Percentiles rank a stretch among this genome's conserved stretches.
phyloP scores from a whole-genome alignment of 139 green algal species.

The Mesotaenium endlicherianum region DNA sequence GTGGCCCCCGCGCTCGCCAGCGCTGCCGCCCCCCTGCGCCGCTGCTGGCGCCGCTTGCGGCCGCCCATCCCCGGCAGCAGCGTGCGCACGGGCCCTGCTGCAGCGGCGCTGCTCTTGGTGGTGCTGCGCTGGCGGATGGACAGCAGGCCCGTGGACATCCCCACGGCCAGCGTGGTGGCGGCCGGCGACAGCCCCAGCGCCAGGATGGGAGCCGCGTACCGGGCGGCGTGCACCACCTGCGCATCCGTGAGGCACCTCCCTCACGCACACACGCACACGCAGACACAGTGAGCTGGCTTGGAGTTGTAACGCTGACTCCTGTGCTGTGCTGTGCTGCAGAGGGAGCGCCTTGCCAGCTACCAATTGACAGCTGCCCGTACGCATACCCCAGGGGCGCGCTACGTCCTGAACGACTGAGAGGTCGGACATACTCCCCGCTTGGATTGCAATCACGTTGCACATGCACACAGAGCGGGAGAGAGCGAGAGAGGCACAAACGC shows the following conservation, averaged over 20 bases:
- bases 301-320: no score
- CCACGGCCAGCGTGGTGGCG: slow-evolving; percentile 76
- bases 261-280: no score
- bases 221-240: slow-evolving; percentile 67
- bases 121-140: slow-evolving; percentile 47
- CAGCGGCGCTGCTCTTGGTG: not conserved
- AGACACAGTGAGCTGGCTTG: no score
- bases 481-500: not conserved
- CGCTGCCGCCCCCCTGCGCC: slow-evolving; percentile 9
- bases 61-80: not conserved
- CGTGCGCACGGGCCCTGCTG: not conserved
- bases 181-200: slow-evolving; percentile 72
- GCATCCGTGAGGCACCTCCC: no score
- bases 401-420: no score
- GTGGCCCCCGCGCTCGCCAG: slow-evolving; percentile 72
- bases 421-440: no score
- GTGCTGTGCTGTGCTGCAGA: no score
- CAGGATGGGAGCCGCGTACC: slow-evolving; percentile 78
- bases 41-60: slow-evolving; percentile 6
- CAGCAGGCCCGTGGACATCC: slow-evolving; percentile 79
- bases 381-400: no score
- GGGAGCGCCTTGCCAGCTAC: no score
- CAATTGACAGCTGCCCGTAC: no score
- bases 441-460: no score
- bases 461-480: not conserved